Base-by-base conservation (phyloP, 2,329 filamentous ascomycete species). In the Verticillium alfalfae region DNA sequence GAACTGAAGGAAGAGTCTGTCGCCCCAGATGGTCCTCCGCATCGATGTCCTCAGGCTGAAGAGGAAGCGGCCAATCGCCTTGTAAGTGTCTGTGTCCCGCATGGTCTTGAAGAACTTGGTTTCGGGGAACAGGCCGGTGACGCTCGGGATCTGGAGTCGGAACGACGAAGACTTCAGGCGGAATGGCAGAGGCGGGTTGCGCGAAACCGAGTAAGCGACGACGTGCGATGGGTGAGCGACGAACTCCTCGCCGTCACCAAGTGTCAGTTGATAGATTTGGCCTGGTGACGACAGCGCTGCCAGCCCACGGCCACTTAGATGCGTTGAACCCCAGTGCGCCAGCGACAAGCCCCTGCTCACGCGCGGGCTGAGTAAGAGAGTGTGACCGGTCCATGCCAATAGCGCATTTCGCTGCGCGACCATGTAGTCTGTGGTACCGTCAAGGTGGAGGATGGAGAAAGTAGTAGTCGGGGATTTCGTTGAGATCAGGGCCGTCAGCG, bases 371-470 rank as follows among this genome's bases (percentile, higher is more conserved):
- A 95, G 83, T 16, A 82, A 81, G 60, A 99, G 81, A 1, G 92
- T 93, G 73, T 96, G 91, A 34, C 95, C 95, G 0, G 94, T 97
- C 95, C 95, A 99, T 60, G 95, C 95, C n/a, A 98, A 82, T 60
- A 99, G 81, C 1, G 93, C 93, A 66, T 91, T 89, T 65, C 92
- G 85, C 73, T 98, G 93, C 7, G 92, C 85, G 9, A 99, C 81
- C 81, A 97, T 91, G 94, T 95, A 99, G 77, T 99, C 95, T 62
- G 93, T 88, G 5, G 93, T 92, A 62, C 95, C 95, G 78, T 99
- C 93, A 58, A 99, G 85, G 72, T 94, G 90, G 34, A 99, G 83
- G 8, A 96, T 87, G 13, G 91, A 88, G 68, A 99, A 93, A 6
- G 93, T 93, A 1, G 93, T 95, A 59, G 89, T 88, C 5, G 92